Evolutionary conservation across 305 asterid species (phyloP), one percentile per base, ranked within the genome.

Genomic region (Fraxinus ornus): DNA sequence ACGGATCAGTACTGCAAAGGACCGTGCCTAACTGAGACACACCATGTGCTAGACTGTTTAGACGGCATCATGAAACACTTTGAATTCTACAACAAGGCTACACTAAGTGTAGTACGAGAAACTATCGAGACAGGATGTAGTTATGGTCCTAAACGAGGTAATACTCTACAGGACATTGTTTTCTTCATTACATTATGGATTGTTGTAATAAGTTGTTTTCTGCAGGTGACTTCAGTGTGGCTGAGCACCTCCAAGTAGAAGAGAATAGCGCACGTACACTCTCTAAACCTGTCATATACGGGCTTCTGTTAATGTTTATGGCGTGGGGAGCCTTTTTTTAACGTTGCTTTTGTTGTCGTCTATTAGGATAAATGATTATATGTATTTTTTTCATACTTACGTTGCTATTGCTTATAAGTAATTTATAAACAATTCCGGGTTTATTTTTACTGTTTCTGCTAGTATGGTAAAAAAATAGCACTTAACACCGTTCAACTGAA

Each of bases 141-240:
- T 85, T 64, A 90, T 70, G 98, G 99, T 49, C 95, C 97, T 37
- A 74, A 88, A 82, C 87, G 94, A 91, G 99, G 98, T 94, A 19
- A 5, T 12, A 7, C 4, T 44, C 0, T 57, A 17, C 5, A 68
- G 15, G 1, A 30, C 4, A 36, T 1, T 33, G 47, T 32, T 4
- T 68, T 24, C 8, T 64, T 21, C 21, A 1, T 21, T 60, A 72
- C 78, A 9, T 57, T 8, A 13, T 47, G 62, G 66, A 10, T 10
- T 57, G 26, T 68, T 62, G 36, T 71, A 52, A 75, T 82, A 30
- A 52, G 75, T 60, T 72, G 70, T 81, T 78, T 73, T 86, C 17
- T 33, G 26, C 89, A 94, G 98, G 97, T 70, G 85, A 89, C 85
- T 93, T 92, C 78, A 81, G 90, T 83, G 97, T 94, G 80, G 84